Base-by-base conservation (phyloP, 345 rosid genomes). In the Lepidium aucheri region DNA sequence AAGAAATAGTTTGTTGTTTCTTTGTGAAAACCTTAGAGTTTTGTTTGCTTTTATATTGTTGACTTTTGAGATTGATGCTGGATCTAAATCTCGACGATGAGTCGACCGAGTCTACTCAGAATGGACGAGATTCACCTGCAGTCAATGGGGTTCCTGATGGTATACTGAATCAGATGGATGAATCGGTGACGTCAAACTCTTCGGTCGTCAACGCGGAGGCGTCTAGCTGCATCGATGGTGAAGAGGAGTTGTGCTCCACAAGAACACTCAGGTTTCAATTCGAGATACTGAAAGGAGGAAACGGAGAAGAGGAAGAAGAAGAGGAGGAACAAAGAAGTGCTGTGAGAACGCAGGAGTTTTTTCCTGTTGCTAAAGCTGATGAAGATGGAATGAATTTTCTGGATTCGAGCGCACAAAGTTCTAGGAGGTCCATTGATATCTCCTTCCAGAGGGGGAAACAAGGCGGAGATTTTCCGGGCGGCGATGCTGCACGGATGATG, bases 141-240 rank as follows among this genome's bases (percentile, higher is more conserved):
- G 54, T 32, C 3, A 50, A 59, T 7, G 49, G 56, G 39, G 44
- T 35, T 64, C 58, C 54, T 14, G 50, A 57, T 14, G 33, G 17
- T 35, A 0, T 13, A 81, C 66, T 62, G 67, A 67, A 44, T 81
- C 80, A 59, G 77, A 77, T 84, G 86, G 82, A 78, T 76, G 88
- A 82, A 61, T 84, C 97, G 30, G 98, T 82, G 53, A 89, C 96
- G 28, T 89, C 98, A n/a, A 88, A 85, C 79, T 91, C 97, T 9
- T 88, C 96, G 0, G 67, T 92, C 24, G 89, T 87, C 64, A 92
- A 84, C 83, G 93, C 85, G 1, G 95, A 89, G 20, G 82, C 71
- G 10, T 71, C 82, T 5, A 68, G 70, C 61, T 78, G 85, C 63
- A 75, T 80, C 72, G 85, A 77, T 14, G 82, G 79, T 15, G 86